phyloP scores from a whole-genome alignment of 306 rosid genomes.

The Vicia faba region DNA sequence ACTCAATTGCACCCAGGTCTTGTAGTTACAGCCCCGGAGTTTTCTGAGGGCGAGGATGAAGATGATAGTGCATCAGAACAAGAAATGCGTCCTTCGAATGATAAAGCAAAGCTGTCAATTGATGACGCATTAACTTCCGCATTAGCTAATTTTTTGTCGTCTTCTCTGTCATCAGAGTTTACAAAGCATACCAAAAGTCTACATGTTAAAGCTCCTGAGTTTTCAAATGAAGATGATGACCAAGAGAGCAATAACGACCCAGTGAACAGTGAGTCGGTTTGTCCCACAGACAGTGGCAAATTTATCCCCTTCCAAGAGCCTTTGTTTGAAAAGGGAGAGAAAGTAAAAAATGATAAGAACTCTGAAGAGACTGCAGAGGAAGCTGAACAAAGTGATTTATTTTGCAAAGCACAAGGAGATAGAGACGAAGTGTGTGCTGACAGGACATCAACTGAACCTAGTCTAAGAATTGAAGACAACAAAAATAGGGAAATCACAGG shows the following conservation, averaged over 20 bases:
- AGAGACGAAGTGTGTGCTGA: constrained; percentile 24
- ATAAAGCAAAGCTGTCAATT: constrained; percentile 60
- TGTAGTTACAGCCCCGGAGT: constrained; percentile 81
- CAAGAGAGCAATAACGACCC: constrained; percentile 28
- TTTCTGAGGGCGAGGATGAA: constrained; percentile 64
- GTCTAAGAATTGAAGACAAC: constrained; percentile 36
- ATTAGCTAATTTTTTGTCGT: constrained; percentile 68
- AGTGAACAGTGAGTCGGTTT: constrained; percentile 33
- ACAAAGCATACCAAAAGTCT: constrained; percentile 48
- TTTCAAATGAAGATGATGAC: constrained; percentile 57
- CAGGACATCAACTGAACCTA: constrained; percentile 32
- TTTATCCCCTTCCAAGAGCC: constrained; percentile 36
- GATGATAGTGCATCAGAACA: constrained; percentile 42
- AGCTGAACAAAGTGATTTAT: constrained; percentile 27
- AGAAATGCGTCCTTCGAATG: constrained; percentile 36
- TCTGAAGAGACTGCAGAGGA: constrained; percentile 38
- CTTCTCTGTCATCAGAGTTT: constrained; percentile 42
- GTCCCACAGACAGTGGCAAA: constrained; percentile 38
- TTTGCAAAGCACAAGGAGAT: constrained; percentile 35
- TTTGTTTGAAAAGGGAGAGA: constrained; percentile 37
- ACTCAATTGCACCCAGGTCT: constrained; percentile 62
- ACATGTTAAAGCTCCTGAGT: constrained; percentile 59
- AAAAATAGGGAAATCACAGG: constrained; percentile 35
- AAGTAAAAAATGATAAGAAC: constrained; percentile 28
- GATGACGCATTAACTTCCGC: constrained; percentile 87